Evolutionary conservation across 768 basidiomycete genomes (phyloP), one percentile per base, ranked within the genome.

Genomic region (Lanmaoa rubissima): DNA sequence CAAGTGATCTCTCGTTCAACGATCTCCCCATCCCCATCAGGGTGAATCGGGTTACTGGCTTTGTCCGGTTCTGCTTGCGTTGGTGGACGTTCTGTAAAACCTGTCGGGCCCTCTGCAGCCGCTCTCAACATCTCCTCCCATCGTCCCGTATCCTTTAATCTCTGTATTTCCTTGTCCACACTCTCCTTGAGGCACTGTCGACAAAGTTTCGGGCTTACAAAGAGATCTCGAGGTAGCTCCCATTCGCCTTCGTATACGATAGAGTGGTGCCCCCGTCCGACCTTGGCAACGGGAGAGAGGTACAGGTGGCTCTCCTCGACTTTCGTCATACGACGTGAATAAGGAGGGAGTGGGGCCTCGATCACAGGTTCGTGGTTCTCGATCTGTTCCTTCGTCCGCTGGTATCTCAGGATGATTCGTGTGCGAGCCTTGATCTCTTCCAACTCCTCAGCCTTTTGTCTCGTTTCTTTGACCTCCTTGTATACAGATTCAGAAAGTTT

Each of bases 221-320:
- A 67, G 7, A 77, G 17, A 17, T 72, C 66, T 1, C 77, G 75
- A 1, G 84, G 83, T 2, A 86, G 61, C 40, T 82, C 81, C 73
- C 78, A 79, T 52, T 82, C 79, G 7, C 76, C 81, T 40, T 72
- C 63, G 61, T 81, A 80, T 0, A 83, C 81, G 35, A 68, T 45
- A 0, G 85, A 86, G 61, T 87, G 85, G 61, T 82, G 61, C 0
- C 86, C 84, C 0, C 14, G 1, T 5, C 83, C 85, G 8, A 76
- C 57, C 32, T 44, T 61, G 35, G 74, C 61, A 0, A 42, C 38
- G 0, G 76, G 74, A 2, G 75, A 75, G 50, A 86, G 57, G 53
- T 82, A 81, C 17, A 85, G 70, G 62, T 85, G 82, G 1, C 77
- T 79, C 50, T 76, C 79, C 24, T 69, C 69, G 6, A 62, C 67